Base-by-base conservation (phyloP, 208 protist genomes). In the Leishmania tropica region DNA sequence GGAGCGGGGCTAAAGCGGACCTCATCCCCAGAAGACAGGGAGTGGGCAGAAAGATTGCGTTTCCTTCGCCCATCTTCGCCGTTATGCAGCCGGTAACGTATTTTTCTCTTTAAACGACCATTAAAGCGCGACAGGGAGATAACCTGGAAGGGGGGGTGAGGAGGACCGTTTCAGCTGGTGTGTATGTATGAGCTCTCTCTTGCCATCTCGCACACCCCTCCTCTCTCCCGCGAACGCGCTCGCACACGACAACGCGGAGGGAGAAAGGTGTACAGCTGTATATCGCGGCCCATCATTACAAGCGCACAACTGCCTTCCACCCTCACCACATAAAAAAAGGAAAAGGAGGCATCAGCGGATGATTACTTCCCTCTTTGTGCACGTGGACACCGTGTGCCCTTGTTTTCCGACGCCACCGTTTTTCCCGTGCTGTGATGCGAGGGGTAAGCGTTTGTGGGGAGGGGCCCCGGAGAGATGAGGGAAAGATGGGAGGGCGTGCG, bases 271-370 rank as follows among this genome's bases (percentile, higher is more conserved):
- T 21, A 74, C 24, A 54, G 24, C 54, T 15, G 45, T 7, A 4
- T 74, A 74, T 37, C 24, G 68, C 45, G 24, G 68, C 40, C 42
- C 65, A 64, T 35, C 65, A 47, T 81, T 68, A 47, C n/a, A 51
- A 28, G 37, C n/a, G 35, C 21, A 19, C 77, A 45, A 48, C 48
- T 13, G 10, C 15, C 68, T 37, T 24, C 35, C 65, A 68, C 5
- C 13, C 1, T 62, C 17, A 53, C 74, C 74, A 77, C 74, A 42
- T 37, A 54, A 54, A 58, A 58, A 58, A 58, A 28, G 7, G 17
- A 24, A 56, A 58, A n/a, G 28, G 40, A 76, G 10, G 5, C 11
- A 62, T n/a, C 31, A n/a, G n/a, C 28, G 35, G 45, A 42, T 60
- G 35, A 6, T 6, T 24, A 48, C 21, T 45, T 28, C 28, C 10